phyloP scores from a whole-genome alignment of 805 yeast species.

The Barnettozyma vustinii region DNA sequence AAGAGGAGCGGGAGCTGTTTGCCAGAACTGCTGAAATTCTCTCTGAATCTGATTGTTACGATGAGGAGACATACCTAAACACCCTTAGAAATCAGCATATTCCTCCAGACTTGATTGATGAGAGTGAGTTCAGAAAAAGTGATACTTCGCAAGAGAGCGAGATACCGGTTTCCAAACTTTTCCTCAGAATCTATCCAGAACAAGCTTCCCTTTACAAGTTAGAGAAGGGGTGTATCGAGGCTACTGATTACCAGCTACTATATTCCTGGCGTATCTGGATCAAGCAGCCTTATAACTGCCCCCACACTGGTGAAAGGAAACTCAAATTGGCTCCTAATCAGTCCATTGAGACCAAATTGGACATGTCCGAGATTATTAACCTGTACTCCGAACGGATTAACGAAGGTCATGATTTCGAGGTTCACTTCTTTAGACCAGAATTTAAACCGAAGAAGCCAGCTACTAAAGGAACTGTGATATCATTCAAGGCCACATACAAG shows the following conservation, averaged over 20 bases:
- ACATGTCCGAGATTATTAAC: constrained; percentile 3
- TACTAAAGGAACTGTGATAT: neutral
- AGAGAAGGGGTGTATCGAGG: neutral
- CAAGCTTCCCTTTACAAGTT: neutral
- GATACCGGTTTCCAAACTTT: neutral
- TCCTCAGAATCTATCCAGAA: neutral
- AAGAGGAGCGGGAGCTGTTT: neutral
- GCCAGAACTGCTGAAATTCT: neutral
- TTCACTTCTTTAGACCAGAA: constrained; percentile 6
- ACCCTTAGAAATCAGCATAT: constrained; percentile 6
- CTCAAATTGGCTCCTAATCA: neutral
- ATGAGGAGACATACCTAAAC: constrained; percentile 6
- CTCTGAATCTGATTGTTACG: neutral
- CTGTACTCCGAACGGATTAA: neutral
- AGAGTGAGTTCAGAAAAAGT: neutral
- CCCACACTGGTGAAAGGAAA: neutral
- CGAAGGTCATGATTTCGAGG: neutral
- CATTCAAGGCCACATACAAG: neutral
- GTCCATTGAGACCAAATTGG: constrained; percentile 4
- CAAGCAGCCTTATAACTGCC: neutral
- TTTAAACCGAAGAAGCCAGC: neutral
- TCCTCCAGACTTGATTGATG: neutral
- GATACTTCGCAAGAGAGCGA: neutral
- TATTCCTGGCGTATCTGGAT: constrained; percentile 5
- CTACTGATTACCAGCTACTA: constrained; percentile 5